Conservation (phyloP, 352 stramenopile species). For the Halophytophthora batemanensis region DNA sequence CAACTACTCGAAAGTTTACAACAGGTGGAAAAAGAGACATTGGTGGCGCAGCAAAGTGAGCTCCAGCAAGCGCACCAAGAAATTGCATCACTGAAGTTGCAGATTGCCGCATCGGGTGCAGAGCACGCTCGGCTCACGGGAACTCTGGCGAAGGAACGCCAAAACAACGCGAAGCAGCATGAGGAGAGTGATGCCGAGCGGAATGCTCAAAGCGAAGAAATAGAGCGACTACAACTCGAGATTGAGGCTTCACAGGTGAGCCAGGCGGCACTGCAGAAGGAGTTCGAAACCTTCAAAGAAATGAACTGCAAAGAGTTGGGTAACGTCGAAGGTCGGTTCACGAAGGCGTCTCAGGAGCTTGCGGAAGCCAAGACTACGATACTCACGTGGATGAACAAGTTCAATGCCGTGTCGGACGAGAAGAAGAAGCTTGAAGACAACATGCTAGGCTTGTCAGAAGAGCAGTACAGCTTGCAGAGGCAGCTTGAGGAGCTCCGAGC, state of each 20-base stretch:
- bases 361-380: conserved; percentile 51
- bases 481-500: conserved; percentile 20
- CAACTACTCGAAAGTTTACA: conserved; percentile 33
- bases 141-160: conserved; percentile 6
- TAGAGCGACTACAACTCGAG: conserved; percentile 14
- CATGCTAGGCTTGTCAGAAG: conserved; percentile 21
- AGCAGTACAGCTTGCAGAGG: conserved; percentile 28
- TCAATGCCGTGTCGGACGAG: conserved; percentile 33
- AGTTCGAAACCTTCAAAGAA: conserved; percentile 14
- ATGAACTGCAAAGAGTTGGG: background rate
- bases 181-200: conserved; percentile 3
- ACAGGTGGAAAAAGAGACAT: conserved; percentile 26
- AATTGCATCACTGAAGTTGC: conserved; percentile 16
- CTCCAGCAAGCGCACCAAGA: conserved; percentile 27
- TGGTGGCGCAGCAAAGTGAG: conserved; percentile 18
- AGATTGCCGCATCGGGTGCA: conserved; percentile 15
- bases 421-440: conserved; percentile 33
- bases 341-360: conserved; percentile 35
- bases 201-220: conserved; percentile 4
- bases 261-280: conserved; percentile 5
- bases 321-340: conserved; percentile 3
- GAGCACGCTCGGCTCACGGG: conserved; percentile 21
- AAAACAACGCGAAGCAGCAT: conserved; percentile 1
- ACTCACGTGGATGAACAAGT: conserved; percentile 75
- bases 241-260: conserved; percentile 12